Evolutionary conservation across 805 yeast genomes (phyloP).

Genomic region (Metschnikowia orientalis): DNA sequence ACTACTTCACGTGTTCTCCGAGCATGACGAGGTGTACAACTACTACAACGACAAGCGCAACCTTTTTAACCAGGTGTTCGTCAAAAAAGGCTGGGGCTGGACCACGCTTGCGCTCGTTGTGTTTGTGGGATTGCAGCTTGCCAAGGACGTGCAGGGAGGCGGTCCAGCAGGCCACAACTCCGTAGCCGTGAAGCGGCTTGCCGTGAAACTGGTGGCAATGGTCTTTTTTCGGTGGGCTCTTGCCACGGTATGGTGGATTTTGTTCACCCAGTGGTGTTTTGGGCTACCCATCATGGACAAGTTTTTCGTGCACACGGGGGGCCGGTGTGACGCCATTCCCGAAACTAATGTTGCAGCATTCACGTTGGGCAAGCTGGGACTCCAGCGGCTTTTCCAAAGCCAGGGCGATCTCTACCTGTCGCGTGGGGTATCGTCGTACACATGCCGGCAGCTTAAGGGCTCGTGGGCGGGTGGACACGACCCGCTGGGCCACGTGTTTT

Average conservation of each 20-base stretch:
- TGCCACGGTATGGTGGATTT: slow-evolving; percentile 75
- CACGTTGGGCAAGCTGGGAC: slow-evolving; percentile 3
- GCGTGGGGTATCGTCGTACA: slow-evolving; percentile 25
- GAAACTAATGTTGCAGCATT: slow-evolving; percentile 7
- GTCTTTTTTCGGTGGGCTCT: slow-evolving; percentile 37
- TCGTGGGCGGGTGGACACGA: slow-evolving; percentile 87
- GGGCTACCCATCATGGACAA: slow-evolving; percentile 89
- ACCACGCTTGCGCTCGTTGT: slow-evolving; percentile 40
- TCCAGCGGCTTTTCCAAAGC: slow-evolving; percentile 4
- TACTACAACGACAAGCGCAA: slow-evolving; percentile 62
- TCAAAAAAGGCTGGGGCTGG: slow-evolving; percentile 94
- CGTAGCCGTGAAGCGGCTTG: not conserved
- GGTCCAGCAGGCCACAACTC: not conserved
- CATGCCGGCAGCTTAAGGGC: slow-evolving; percentile 46
- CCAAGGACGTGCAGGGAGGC: slow-evolving; percentile 2
- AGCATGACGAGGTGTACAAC: slow-evolving; percentile 43
- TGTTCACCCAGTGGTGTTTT: slow-evolving; percentile 84
- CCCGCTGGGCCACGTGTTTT: slow-evolving; percentile 90
- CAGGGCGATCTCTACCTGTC: slow-evolving; percentile 17
- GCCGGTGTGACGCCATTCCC: slow-evolving; percentile 50
- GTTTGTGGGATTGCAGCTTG: slow-evolving; percentile 23
- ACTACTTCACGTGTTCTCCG: slow-evolving; percentile 41
- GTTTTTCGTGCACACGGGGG: slow-evolving; percentile 77
- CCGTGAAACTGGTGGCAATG: slow-evolving; percentile 20
- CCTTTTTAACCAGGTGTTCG: slow-evolving; percentile 67